Conservation (phyloP, 257 asterid genomes). For the Ilex asprella region DNA sequence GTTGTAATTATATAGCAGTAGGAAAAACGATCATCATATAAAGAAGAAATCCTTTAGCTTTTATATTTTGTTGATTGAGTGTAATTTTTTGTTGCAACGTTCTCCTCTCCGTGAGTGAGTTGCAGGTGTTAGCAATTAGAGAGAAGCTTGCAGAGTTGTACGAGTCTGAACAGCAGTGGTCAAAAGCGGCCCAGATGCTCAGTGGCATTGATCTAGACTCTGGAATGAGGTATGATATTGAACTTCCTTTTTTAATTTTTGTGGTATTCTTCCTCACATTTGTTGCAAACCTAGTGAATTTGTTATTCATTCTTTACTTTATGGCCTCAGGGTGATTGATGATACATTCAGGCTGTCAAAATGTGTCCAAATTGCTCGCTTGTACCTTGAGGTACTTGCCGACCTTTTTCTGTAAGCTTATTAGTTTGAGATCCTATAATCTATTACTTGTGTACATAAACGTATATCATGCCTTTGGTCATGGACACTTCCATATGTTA, state of each 20-base stretch:
- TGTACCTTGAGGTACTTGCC: slow-evolving; percentile 79
- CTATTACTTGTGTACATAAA: not conserved
- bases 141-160: slow-evolving; percentile 91
- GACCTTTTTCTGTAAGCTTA: not conserved
- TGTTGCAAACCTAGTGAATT: not conserved
- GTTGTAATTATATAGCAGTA: no score
- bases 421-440: not conserved
- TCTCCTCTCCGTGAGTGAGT: slow-evolving; percentile 5
- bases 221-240: slow-evolving; percentile 75
- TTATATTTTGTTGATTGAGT: not conserved
- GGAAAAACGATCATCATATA: no score
- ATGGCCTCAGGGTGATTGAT: slow-evolving; percentile 69
- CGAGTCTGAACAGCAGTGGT: slow-evolving; percentile 94
- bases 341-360: slow-evolving; percentile 82
- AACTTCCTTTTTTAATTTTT: slow-evolving; percentile 3
- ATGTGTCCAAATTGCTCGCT: slow-evolving; percentile 94
- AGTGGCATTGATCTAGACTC: slow-evolving; percentile 99
- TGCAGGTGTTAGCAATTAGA: slow-evolving; percentile 81
- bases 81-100: slow-evolving; percentile 6
- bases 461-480: no score
- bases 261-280: not conserved
- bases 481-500: no score
- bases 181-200: slow-evolving; percentile 97
- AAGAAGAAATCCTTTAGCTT: not conserved
- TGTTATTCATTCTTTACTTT: slow-evolving; percentile 5